Evolutionary conservation across 768 basidiomycete species (phyloP).

Genomic region (Boletus rubroflammeus): DNA sequence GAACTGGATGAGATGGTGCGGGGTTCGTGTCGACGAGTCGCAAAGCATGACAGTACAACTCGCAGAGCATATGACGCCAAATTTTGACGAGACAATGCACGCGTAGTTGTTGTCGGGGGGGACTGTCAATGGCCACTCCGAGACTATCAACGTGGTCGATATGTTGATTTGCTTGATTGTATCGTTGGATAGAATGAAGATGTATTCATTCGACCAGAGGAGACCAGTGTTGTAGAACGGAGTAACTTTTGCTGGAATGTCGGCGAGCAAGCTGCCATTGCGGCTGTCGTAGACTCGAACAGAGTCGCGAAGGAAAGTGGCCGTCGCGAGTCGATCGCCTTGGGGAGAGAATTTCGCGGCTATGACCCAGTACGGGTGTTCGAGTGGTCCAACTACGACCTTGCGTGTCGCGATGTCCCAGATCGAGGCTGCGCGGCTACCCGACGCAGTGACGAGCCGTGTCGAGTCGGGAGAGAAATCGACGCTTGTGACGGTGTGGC

Average conservation of each 20-base stretch:
- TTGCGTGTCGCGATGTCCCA: conserved; percentile 1
- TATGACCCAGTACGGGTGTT: conserved; percentile 8
- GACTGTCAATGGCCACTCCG: neutral
- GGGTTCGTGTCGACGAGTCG: neutral
- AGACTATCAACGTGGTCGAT: neutral
- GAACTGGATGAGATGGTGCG: neutral
- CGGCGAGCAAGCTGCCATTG: neutral
- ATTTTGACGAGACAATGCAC: conserved; percentile 8
- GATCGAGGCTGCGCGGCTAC: conserved; percentile 2
- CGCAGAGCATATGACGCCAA: conserved; percentile 2
- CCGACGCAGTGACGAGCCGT: conserved; percentile 6
- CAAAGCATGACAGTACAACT: neutral
- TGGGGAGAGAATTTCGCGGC: conserved; percentile 13
- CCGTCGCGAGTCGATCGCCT: conserved; percentile 8
- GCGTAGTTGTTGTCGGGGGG: conserved; percentile 1
- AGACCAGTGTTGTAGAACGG: conserved; percentile 14
- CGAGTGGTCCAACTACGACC: neutral
- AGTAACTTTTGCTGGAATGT: conserved; percentile 1
- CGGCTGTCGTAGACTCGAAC: conserved; percentile 8
- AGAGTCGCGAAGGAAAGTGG: conserved; percentile 1
- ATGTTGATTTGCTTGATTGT: neutral
- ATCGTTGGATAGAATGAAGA: conserved; percentile 3
- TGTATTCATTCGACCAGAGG: conserved; percentile 1
- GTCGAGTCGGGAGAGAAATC: conserved; percentile 11
- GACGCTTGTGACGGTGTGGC: conserved; percentile 7